Base-by-base conservation (phyloP, 2,329 filamentous ascomycete genomes). In the Stromatinia cepivora region DNA sequence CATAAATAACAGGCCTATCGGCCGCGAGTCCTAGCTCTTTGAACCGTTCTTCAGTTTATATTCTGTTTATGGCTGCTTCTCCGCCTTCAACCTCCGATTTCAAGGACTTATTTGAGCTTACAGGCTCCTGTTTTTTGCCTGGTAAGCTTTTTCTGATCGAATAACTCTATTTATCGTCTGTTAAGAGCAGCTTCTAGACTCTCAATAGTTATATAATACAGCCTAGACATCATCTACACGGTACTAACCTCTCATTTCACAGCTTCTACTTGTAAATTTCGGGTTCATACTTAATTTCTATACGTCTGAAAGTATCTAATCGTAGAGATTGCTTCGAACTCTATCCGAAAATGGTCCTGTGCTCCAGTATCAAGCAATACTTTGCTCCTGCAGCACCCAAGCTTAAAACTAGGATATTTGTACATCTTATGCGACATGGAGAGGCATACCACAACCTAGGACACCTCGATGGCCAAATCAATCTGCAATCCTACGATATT, bases 361-460 rank as follows among this genome's bases (percentile, higher is more conserved):
- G 15, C 10, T 36, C n/a, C 4, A 9, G 31, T 39, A 4, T 64
- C 6, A 64, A 39, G 20, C 31, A 28, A 4, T 42, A 28, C 34
- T 22, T 64, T 7, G 9, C 5, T 6, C 34, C n/a, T 15, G 8
- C 9, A 28, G 5, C n/a, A 39, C 13, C n/a, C 9, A 17, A 13
- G 3, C n/a, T 2, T 6, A n/a, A 64, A 52, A 4, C 56, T 25
- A 62, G 22, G 11, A 9, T 42, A 3, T 42, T 62, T n/a, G 25
- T 67, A 3, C 65, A 67, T 8, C 45, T 67, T 8, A 50, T 67
- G 20, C 65, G 65, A 15, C 65, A 67, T 50, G 65, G 65, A 10
- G 54, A 67, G 6, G 65, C 56, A 15, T 61, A 67, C 31, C 65
- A 67, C 17, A 67, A 67, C 17, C 11, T 67, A 1, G 65, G 54